These are phyloP conservation scores for Colletotrichum liaoningense DNA, from an alignment of 2,329 filamentous ascomycete species.

Conservation along the genomic window DNA sequence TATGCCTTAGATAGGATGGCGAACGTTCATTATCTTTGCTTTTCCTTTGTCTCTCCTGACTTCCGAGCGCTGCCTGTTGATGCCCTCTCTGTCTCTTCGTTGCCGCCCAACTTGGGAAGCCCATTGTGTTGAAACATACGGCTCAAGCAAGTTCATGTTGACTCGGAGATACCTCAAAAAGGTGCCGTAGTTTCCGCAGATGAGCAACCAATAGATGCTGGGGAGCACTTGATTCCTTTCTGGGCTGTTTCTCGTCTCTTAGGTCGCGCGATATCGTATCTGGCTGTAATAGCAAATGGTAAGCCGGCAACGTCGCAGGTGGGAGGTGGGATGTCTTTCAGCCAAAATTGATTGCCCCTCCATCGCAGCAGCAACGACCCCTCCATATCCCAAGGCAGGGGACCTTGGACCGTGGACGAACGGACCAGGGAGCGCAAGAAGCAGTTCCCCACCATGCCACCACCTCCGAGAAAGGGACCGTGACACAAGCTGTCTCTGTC, in stretches of 20 bases:
- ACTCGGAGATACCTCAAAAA: neutral
- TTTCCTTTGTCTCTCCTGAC: neutral
- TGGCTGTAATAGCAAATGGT: slow-evolving; percentile 41
- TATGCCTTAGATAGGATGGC: slow-evolving; percentile 2
- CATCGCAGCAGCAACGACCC: slow-evolving; percentile 29
- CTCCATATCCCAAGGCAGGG: slow-evolving; percentile 21
- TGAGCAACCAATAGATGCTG: neutral
- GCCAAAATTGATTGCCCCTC: slow-evolving; percentile 26
- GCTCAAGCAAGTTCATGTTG: neutral
- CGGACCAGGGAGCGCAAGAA: slow-evolving; percentile 25
- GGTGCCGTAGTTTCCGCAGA: neutral
- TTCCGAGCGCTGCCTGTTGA: neutral
- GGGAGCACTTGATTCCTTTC: neutral
- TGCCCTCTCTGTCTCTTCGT: neutral
- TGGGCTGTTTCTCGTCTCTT: neutral
- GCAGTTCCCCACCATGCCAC: slow-evolving; percentile 38
- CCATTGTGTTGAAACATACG: neutral
- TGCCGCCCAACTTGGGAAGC: neutral
- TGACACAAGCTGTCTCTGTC: slow-evolving; percentile 24
- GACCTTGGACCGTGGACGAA: slow-evolving; percentile 11
- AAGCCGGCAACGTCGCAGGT: slow-evolving; percentile 40
- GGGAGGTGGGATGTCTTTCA: slow-evolving; percentile 32
- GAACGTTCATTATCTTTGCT: neutral
- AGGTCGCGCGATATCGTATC: slow-evolving; percentile 27
- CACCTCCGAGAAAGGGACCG: slow-evolving; percentile 28